These are phyloP conservation scores for Suillus occidentalis DNA, from an alignment of 768 basidiomycete genomes.

Conservation along the genomic window DNA sequence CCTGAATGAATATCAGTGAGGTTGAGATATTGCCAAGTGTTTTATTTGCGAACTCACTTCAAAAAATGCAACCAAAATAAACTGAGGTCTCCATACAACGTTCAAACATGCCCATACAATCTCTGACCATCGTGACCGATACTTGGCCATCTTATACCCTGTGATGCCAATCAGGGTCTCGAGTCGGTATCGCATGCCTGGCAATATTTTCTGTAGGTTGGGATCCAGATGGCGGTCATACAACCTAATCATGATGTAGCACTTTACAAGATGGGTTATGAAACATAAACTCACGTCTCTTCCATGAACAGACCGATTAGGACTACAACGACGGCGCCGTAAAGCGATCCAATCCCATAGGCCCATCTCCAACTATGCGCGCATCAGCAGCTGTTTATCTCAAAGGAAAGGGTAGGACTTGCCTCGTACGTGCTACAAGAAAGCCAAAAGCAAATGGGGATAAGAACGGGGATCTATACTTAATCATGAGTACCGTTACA, in stretches of 20 bases:
- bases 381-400: conserved; percentile 3
- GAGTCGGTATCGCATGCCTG: conserved; percentile 40
- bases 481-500: conserved; percentile 29
- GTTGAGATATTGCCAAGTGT: background rate
- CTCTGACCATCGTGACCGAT: conserved; percentile 42
- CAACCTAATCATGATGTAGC: conserved; percentile 32
- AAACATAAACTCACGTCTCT: conserved; percentile 42
- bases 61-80: conserved; percentile 39
- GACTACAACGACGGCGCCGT: conserved; percentile 43
- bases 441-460: conserved; percentile 33
- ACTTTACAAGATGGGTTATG: background rate
- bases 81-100: conserved; percentile 51
- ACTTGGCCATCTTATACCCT: conserved; percentile 44
- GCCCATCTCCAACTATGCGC: conserved; percentile 46
- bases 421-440: conserved; percentile 27
- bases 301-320: conserved; percentile 48
- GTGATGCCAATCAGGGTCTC: conserved; percentile 51
- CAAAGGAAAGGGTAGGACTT: background rate
- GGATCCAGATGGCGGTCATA: conserved; percentile 37
- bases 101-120: conserved; percentile 33
- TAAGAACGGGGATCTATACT: conserved; percentile 25
- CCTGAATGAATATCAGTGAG: conserved; percentile 16
- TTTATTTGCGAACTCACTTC: conserved; percentile 28
- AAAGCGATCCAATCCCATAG: conserved; percentile 53
- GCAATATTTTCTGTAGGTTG: conserved; percentile 24